Base-by-base conservation (phyloP, 441 rosid species). In the Biscutella laevigata region DNA sequence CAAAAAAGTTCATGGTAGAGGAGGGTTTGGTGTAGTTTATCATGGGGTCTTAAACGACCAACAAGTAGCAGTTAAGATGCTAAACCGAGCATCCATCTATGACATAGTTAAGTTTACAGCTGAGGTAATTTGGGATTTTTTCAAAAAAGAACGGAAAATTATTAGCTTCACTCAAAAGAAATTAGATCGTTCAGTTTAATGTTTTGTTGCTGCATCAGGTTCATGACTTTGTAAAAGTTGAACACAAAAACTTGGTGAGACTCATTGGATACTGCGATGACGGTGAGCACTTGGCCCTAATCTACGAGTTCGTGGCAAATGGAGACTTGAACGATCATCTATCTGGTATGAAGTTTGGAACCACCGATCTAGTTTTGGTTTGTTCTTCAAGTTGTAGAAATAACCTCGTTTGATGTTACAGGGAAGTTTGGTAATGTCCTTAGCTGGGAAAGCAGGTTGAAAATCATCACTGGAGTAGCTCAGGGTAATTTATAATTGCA, bases 201-300 rank as follows among this genome's bases (percentile, higher is more conserved):
- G 36, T 14, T 33, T 22, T 45, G 30, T 46, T 58, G 54, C 7
- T 26, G 4, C 7, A 47, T 35, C 47, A 59, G 64, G 56, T 59
- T 36, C 46, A 37, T 0, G 21, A 44, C 1, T 36, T 59, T 36
- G 19, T 24, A 10, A 30, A 43, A 43, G 62, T 44, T 2, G 61
- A 74, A 56, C 84, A 80, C 63, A 78, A 67, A 57, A 79, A 82
- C 57, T 62, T 80, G 15, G 80, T 80, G 13, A 49, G 58, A 4
- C 68, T 81, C 19, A 27, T 52, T 6, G 86, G 86, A 10, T 81
- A 56, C 36, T 72, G 83, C 22, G 65, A 70, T 5, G 81, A 75
- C 12, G 79, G 73, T 11, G 29, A 62, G 21, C 61, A 79, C 12
- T 53, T 71, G 4, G 45, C 73, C 1, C 43, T 83, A 47, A 73